Percentiles rank a stretch among this genome's conserved stretches.
Evolutionary conservation across 768 basidiomycete genomes (phyloP).

Genomic region (Galerina marginata): DNA sequence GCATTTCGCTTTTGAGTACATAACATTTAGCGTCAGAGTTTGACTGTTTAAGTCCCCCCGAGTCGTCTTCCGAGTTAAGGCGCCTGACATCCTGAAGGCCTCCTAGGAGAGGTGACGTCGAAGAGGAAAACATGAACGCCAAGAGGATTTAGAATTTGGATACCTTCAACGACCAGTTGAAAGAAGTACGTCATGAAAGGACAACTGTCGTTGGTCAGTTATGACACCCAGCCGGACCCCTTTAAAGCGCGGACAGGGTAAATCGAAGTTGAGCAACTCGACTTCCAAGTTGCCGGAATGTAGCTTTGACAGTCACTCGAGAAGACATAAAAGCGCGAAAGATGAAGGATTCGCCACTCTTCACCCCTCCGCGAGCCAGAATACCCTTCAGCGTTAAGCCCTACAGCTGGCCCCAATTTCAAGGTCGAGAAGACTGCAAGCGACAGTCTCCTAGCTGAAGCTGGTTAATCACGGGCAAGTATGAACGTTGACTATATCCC

Average conservation of each 20-base stretch:
- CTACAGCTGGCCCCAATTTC: neutral
- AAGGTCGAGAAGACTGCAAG: slow-evolving; percentile 1
- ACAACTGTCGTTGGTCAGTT: neutral
- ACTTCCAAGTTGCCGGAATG: neutral
- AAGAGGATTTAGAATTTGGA: no score
- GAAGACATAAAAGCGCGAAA: slow-evolving; percentile 8
- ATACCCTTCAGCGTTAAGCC: slow-evolving; percentile 13
- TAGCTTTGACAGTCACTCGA: slow-evolving; percentile 8
- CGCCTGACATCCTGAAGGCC: no score
- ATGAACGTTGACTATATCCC: neutral
- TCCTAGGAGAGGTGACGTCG: neutral
- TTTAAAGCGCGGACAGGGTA: slow-evolving; percentile 4
- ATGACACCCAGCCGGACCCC: neutral
- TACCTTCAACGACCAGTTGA: neutral
- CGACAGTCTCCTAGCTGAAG: slow-evolving; percentile 3
- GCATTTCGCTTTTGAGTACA: no score
- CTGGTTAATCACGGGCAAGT: neutral
- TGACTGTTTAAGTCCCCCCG: no score
- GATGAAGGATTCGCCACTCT: slow-evolving; percentile 9
- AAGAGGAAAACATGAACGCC: neutral
- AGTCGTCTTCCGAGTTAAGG: no score
- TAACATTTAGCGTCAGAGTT: no score
- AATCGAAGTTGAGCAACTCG: slow-evolving; percentile 8
- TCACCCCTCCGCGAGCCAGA: slow-evolving; percentile 7
- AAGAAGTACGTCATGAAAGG: neutral